A percentile compares a stretch with the other conserved stretches of the same genome.
Conservation (phyloP, 2,329 filamentous ascomycete species). For the Penicillium sp. region DNA sequence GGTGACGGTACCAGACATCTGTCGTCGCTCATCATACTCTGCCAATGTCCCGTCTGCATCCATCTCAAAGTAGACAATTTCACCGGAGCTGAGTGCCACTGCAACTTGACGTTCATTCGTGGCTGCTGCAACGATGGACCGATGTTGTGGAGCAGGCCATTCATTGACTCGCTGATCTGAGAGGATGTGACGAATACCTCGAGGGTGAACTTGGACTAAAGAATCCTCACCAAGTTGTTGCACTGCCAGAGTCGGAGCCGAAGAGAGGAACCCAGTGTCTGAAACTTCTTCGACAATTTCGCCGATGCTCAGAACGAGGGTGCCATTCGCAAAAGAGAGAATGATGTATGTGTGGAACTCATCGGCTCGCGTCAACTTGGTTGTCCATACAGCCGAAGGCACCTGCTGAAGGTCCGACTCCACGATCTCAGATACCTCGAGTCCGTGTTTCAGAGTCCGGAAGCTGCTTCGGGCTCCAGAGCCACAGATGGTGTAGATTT, state of each 20-base stretch:
- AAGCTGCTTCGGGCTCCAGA: conserved; percentile 87
- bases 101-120: conserved; percentile 93
- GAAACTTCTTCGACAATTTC: conserved; percentile 96
- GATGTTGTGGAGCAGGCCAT: conserved; percentile 89
- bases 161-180: conserved; percentile 77
- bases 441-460: conserved; percentile 84
- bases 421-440: conserved; percentile 94
- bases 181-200: conserved; percentile 87
- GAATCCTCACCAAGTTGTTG: conserved; percentile 93
- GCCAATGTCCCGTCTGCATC: conserved; percentile 85
- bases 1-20: conserved; percentile 94
- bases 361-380: conserved; percentile 77
- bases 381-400: conserved; percentile 93
- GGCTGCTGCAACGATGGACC: conserved; percentile 90
- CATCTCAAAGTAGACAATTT: conserved; percentile 98
- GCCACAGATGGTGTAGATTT: conserved; percentile 92
- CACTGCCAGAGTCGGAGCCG: conserved; percentile 84
- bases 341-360: conserved; percentile 93
- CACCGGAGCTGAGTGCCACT: conserved; percentile 89
- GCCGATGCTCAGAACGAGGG: conserved; percentile 88
- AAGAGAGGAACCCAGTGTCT: conserved; percentile 87
- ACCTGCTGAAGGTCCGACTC: conserved; percentile 85
- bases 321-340: conserved; percentile 87
- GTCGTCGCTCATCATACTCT: conserved; percentile 91
- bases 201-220: conserved; percentile 92